These are phyloP conservation scores for Rugosomyces carneus DNA, from an alignment of 1,284 basidiomycete species.

Conservation along the genomic window DNA sequence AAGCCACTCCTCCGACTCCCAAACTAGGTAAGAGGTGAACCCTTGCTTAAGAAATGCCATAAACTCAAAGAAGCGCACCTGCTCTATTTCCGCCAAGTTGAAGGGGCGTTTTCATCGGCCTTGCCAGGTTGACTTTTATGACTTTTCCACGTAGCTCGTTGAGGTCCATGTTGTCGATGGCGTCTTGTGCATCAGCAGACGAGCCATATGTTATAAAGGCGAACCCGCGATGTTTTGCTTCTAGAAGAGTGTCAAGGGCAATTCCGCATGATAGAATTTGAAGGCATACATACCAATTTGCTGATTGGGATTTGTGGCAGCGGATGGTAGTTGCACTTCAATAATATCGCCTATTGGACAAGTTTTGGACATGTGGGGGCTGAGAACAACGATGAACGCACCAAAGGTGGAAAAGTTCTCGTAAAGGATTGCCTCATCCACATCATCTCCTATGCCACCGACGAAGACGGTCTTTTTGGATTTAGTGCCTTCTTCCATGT, in stretches of 20 bases:
- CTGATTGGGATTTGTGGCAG: slow-evolving; percentile 53
- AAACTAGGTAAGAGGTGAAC: slow-evolving; percentile 42
- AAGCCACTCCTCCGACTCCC: slow-evolving; percentile 85
- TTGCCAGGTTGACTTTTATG: slow-evolving; percentile 72
- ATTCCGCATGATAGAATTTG: neutral
- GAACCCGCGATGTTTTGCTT: slow-evolving; percentile 74
- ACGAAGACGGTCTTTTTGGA: slow-evolving; percentile 77
- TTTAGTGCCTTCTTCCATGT: slow-evolving; percentile 76
- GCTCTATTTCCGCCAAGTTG: slow-evolving; percentile 69
- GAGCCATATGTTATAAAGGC: slow-evolving; percentile 76
- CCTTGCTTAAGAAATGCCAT: neutral
- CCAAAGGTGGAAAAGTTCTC: slow-evolving; percentile 76
- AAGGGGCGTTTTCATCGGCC: slow-evolving; percentile 60
- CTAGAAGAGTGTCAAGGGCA: slow-evolving; percentile 28
- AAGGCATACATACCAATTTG: slow-evolving; percentile 43
- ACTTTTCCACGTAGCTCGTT: slow-evolving; percentile 73
- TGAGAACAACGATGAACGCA: slow-evolving; percentile 26
- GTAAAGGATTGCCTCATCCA: slow-evolving; percentile 62
- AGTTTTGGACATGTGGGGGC: slow-evolving; percentile 6
- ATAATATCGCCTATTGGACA: slow-evolving; percentile 63
- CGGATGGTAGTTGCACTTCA: slow-evolving; percentile 72
- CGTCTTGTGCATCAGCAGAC: slow-evolving; percentile 75
- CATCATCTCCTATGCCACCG: slow-evolving; percentile 70
- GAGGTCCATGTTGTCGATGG: slow-evolving; percentile 86
- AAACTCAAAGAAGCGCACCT: slow-evolving; percentile 37